Evolutionary conservation across 768 basidiomycete species (phyloP).

Genomic region (Stropharia rugosoannulata): DNA sequence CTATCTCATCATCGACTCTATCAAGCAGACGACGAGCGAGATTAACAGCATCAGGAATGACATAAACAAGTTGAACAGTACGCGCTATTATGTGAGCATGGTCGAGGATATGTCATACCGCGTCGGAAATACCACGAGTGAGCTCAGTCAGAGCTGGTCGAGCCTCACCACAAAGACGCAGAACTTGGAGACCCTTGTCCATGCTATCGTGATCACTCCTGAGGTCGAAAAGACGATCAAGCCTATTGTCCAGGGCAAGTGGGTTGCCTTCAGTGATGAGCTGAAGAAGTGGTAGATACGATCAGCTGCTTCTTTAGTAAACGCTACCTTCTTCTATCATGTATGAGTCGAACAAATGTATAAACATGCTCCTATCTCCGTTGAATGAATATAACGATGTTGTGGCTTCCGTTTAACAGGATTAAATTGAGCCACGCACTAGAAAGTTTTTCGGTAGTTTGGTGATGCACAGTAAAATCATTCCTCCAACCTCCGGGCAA

Average conservation of each 20-base stretch:
- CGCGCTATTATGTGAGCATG: neutral
- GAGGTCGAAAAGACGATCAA: neutral
- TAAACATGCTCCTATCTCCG: too few species aligned
- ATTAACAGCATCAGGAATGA: neutral
- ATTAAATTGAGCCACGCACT: too few species aligned
- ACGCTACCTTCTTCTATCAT: too few species aligned
- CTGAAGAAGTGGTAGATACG: neutral
- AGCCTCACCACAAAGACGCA: neutral
- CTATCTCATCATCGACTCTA: neutral
- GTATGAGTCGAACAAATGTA: too few species aligned
- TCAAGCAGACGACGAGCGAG: neutral
- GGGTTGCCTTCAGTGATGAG: neutral
- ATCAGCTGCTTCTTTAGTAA: neutral
- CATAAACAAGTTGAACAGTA: neutral
- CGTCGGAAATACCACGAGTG: neutral
- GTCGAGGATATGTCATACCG: neutral
- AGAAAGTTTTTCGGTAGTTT: too few species aligned
- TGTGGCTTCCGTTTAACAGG: too few species aligned
- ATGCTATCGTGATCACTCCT: neutral
- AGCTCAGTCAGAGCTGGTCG: neutral
- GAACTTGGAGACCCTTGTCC: neutral
- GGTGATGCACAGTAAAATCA: too few species aligned
- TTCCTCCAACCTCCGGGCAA: too few species aligned
- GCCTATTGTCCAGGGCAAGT: neutral
- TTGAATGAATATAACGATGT: too few species aligned